A percentile compares a stretch with the other conserved stretches of the same genome.
Conservation (phyloP, 2,329 filamentous ascomycete genomes). For the Penicillium sp. region DNA sequence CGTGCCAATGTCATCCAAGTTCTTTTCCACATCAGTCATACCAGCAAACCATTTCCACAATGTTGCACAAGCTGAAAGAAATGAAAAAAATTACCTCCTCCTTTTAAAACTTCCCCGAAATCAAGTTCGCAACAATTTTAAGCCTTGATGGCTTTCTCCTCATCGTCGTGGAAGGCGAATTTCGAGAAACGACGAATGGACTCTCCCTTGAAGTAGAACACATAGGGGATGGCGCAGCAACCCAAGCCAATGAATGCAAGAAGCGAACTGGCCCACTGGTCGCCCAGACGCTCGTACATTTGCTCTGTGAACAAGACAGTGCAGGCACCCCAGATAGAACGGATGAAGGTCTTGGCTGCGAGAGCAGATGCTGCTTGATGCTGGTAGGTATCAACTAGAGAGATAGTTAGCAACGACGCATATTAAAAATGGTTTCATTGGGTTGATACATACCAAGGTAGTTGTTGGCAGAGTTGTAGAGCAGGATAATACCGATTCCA, state of each 20-base stretch:
- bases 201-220: slow-evolving; percentile 77
- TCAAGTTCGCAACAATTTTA: slow-evolving; percentile 1
- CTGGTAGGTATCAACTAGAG: slow-evolving; percentile 62
- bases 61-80: not conserved
- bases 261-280: slow-evolving; percentile 74
- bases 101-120: not conserved
- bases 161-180: slow-evolving; percentile 67
- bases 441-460: slow-evolving; percentile 54
- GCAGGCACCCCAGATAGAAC: slow-evolving; percentile 75
- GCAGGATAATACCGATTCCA: slow-evolving; percentile 79
- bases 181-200: slow-evolving; percentile 66
- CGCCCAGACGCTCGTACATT: slow-evolving; percentile 71
- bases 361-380: slow-evolving; percentile 78
- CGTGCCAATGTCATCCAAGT: not conserved
- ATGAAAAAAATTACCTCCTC: not conserved
- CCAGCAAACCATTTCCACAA: not conserved
- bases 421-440: not conserved
- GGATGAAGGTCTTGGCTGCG: slow-evolving; percentile 77
- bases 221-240: slow-evolving; percentile 78
- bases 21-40: slow-evolving; percentile 9
- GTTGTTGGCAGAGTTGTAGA: slow-evolving; percentile 77
- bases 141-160: slow-evolving; percentile 42
- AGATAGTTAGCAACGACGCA: slow-evolving; percentile 12
- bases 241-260: slow-evolving; percentile 72
- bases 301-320: slow-evolving; percentile 78